Base-by-base conservation (phyloP, 2,329 filamentous ascomycete genomes). In the Proliferodiscus dingleyae region DNA sequence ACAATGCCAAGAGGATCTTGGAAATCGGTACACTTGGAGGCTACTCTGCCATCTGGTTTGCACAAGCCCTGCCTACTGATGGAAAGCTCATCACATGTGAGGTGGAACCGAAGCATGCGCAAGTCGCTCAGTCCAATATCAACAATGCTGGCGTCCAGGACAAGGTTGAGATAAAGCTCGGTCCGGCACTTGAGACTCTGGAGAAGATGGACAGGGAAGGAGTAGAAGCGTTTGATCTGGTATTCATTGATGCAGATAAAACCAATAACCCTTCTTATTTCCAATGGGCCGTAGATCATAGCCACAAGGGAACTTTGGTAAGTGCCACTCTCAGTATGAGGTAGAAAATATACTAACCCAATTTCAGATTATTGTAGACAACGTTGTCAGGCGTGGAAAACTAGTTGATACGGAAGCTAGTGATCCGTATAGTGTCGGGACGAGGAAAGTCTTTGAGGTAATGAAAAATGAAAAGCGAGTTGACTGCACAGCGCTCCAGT, bases 171-270 rank as follows among this genome's bases (percentile, higher is more conserved):
- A 60, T 77, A 19, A 53, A 69, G 13, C 60, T 70, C n/a, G 73
- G 73, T 6, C 63, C 72, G 45, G 72, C 70, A 2, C 59, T 70
- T 2, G 58, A 71, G 44, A 70, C 67, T 68, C 24, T 57, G 2
- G 40, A 41, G 21, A 19, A 26, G 24, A 48, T 56, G 50, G 33
- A 29, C 11, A 29, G 38, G 46, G 46, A 60, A 28, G 68, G 68
- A 2, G 51, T 64, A n/a, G 61, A 68, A 52, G 70, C 72, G 6
- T 78, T 74, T 54, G 74, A 77, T 60, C 57, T 77, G 41, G 66
- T 77, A 55, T 77, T 78, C 58, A 67, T 77, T 49, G 74, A 77
- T 51, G 74, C 73, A 16, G 66, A 77, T 48, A 77, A 77, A 61
- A 61, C 67, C 0, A 71, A 70, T 10, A 77, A 77, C 59, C 65